Evolutionary conservation across 23 red algal species (phyloP), one percentile per base, ranked within the genome.

Genomic region (Gracilariopsis chorda): DNA sequence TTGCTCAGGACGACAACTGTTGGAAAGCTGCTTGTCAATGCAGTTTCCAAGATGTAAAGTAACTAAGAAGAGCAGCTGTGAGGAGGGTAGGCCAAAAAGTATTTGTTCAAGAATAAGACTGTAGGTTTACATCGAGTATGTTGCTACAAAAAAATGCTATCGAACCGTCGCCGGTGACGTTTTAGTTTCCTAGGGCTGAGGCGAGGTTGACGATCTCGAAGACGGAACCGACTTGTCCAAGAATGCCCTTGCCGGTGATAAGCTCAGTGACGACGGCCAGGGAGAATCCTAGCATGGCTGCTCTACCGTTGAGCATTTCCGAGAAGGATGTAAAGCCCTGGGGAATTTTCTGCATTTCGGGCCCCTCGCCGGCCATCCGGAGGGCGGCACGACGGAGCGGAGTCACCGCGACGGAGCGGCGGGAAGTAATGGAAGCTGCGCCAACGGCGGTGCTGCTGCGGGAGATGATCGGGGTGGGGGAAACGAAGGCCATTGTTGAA

Each of bases 241-340:
- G 35, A 36, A 94, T 94, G 52, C 73, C 78, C 58, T 86, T 80
- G 33, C 85, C 82, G 11, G 82, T 81, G 42, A 89, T 68, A 30
- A 58, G 60, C 52, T 94, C 75, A 13, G 94, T 92, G 51, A 78
- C 78, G 25, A 96, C 44, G 8, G 83, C 94, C 5, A 92, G 51
- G 21, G 63, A 32, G 44, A 96, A 89, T 3, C 77, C 79, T 16
- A 92, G 25, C 94, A 96, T 96, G 6, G 94, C 79, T 1, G 90
- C 74, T 28, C 94, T 30, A 8, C 94, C 94, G 71, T 96, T 96
- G 43, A 92, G 61, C 39, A 47, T 47, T 51, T 96, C 94, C 0
- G 88, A 87, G 81, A 85, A 92, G 27, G 74, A 47, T 29, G 86
- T 92, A 52, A 96, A 96, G 20, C 94, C 94, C 51, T 94, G 80